A percentile compares a stretch with the other conserved stretches of the same genome.
Conservation (phyloP, 1,139 yeast genomes). For the Geotrichum cucujoidarum region DNA sequence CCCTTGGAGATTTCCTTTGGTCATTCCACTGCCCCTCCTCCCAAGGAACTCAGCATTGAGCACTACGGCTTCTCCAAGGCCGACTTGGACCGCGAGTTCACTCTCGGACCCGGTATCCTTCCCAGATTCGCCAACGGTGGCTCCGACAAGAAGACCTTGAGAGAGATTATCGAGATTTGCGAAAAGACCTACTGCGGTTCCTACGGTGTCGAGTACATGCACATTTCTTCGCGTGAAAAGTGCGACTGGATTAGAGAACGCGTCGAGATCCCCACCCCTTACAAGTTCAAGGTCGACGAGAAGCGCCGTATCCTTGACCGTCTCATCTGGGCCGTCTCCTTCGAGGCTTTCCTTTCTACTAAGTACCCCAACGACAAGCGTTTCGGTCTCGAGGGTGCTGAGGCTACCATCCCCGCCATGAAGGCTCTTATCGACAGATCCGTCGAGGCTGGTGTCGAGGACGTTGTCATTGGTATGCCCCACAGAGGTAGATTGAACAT, state of each 20-base stretch:
- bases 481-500: conserved; percentile 98
- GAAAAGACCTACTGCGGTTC: conserved; percentile 82
- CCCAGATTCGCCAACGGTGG: conserved; percentile 81
- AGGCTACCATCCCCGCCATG: conserved; percentile 93
- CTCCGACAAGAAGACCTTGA: conserved; percentile 51
- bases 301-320: conserved; percentile 96
- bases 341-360: conserved; percentile 85
- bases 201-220: conserved; percentile 93
- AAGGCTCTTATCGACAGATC: conserved; percentile 92
- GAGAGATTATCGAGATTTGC: conserved; percentile 71
- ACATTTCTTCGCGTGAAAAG: conserved; percentile 89
- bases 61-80: conserved; percentile 86
- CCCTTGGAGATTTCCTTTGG: conserved; percentile 90
- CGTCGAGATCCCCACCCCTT: conserved; percentile 88
- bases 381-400: conserved; percentile 98
- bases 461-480: conserved; percentile 97
- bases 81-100: conserved; percentile 77
- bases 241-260: conserved; percentile 99
- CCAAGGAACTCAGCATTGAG: conserved; percentile 85
- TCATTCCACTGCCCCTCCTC: conserved; percentile 51
- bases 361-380: conserved; percentile 98
- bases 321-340: conserved; percentile 92
- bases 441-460: conserved; percentile 91
- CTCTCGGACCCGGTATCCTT: conserved; percentile 94
- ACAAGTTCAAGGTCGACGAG: conserved; percentile 76